Evolutionary conservation across 2,329 filamentous ascomycete genomes (phyloP).

Genomic region (Arthroderma sp.): DNA sequence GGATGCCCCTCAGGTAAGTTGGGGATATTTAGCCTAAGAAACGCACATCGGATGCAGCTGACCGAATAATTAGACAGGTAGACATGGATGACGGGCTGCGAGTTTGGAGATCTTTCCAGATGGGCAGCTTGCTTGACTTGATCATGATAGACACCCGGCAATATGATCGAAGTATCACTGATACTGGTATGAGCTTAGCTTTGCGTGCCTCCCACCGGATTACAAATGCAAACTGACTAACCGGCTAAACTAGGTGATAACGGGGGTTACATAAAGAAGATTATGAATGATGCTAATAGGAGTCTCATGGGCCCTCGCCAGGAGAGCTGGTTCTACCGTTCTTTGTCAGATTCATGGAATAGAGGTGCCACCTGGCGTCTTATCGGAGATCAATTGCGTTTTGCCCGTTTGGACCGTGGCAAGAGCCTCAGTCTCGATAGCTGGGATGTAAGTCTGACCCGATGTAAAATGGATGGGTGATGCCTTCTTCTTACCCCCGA

Average conservation of each 20-base stretch:
- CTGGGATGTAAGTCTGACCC: constrained; percentile 33
- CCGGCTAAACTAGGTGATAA: constrained; percentile 24
- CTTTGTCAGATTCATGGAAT: constrained; percentile 41
- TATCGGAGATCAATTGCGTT: constrained; percentile 38
- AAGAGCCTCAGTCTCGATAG: constrained; percentile 26
- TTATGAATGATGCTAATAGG: constrained; percentile 53
- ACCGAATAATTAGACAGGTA: constrained; percentile 30
- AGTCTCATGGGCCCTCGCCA: constrained; percentile 59
- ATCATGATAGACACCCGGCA: constrained; percentile 56
- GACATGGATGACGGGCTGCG: constrained; percentile 56
- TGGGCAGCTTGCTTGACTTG: constrained; percentile 52
- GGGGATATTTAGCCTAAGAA: not conserved
- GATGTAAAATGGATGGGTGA: not conserved
- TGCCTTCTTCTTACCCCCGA: no score
- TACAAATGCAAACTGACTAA: not conserved
- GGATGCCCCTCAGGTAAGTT: constrained; percentile 42
- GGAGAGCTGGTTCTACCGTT: constrained; percentile 59
- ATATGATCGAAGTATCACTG: constrained; percentile 53
- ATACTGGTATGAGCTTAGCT: constrained; percentile 29
- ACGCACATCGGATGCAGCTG: not conserved
- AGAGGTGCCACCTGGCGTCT: constrained; percentile 57
- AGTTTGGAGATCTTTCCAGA: constrained; percentile 53
- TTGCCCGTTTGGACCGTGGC: not conserved
- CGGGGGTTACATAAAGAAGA: constrained; percentile 45
- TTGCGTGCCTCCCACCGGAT: not conserved